Conservation (phyloP, 2,329 filamentous ascomycete genomes). For the Aspergillus transmontanensis region DNA sequence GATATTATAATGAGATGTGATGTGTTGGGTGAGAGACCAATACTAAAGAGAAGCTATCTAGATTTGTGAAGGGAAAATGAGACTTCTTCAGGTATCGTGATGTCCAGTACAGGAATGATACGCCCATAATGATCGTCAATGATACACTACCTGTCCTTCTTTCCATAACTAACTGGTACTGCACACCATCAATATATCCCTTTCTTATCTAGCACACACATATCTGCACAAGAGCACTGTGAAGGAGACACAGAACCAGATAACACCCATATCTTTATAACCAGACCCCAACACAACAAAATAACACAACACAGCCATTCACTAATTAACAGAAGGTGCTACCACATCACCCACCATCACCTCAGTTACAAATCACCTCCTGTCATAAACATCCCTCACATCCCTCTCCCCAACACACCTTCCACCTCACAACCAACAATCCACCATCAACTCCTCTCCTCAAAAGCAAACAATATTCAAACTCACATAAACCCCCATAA, state of each 20-base stretch:
- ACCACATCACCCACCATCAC: not conserved
- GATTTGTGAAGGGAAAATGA: no score
- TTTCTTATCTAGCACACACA: not conserved
- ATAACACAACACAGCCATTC: not conserved
- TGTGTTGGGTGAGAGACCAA: not conserved
- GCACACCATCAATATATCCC: not conserved
- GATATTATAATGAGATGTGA: not conserved
- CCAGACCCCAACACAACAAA: not conserved
- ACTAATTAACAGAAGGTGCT: not conserved
- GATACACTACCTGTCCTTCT: not conserved
- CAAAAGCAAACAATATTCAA: not conserved
- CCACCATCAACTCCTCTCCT: not conserved
- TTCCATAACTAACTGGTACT: accelerated
- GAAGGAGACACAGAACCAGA: not conserved
- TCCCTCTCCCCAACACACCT: not conserved
- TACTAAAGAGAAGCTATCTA: not conserved
- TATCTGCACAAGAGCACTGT: not conserved
- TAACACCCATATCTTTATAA: not conserved
- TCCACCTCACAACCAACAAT: not conserved
- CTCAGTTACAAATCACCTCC: not conserved
- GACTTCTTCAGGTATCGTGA: not conserved
- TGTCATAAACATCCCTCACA: not conserved
- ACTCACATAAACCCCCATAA: not conserved
- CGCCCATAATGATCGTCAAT: not conserved
- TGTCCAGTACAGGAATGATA: not conserved